Conservation (phyloP, 1,284 basidiomycete species). For the Cutaneotrichosporon spelunceum region DNA sequence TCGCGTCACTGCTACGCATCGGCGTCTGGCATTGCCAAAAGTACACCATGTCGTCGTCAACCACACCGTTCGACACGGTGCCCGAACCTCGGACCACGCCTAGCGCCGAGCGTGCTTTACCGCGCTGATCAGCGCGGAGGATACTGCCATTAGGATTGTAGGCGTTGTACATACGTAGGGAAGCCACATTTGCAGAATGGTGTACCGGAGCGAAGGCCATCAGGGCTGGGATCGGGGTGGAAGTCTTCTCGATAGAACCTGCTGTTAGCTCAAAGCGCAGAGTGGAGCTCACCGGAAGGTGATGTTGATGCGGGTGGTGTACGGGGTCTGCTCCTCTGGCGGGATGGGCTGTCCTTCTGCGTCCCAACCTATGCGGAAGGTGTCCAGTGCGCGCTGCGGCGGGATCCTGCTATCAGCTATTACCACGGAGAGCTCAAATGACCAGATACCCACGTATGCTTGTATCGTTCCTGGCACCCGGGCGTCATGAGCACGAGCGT, state of each 20-base stretch:
- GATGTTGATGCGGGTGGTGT: constrained; percentile 77
- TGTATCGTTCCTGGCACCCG: constrained; percentile 83
- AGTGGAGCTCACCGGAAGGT: constrained; percentile 61
- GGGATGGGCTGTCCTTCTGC: constrained; percentile 28
- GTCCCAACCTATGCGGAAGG: constrained; percentile 63
- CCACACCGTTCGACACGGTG: constrained; percentile 9
- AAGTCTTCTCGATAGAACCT: constrained; percentile 61
- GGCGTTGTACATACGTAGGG: constrained; percentile 56
- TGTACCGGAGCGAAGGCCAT: constrained; percentile 42
- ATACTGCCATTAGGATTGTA: constrained; percentile 30
- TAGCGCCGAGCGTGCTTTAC: constrained; percentile 34
- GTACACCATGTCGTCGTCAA: constrained; percentile 57
- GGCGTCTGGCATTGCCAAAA: constrained; percentile 86
- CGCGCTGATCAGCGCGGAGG: constrained; percentile 52
- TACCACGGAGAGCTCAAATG: too few relatives aligned
- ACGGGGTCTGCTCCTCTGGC: constrained; percentile 47
- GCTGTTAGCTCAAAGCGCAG: background rate
- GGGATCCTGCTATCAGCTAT: constrained; percentile 57
- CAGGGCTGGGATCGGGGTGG: constrained; percentile 54
- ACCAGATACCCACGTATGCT: constrained; percentile 53
- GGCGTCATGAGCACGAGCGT: constrained; percentile 91
- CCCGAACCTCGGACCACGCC: background rate
- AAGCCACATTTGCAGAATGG: constrained; percentile 71
- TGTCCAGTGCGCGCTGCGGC: constrained; percentile 68
- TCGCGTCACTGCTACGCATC: constrained; percentile 70